These are phyloP conservation scores for Laguncularia racemosa DNA, from an alignment of 345 rosid species.

Conservation along the genomic window DNA sequence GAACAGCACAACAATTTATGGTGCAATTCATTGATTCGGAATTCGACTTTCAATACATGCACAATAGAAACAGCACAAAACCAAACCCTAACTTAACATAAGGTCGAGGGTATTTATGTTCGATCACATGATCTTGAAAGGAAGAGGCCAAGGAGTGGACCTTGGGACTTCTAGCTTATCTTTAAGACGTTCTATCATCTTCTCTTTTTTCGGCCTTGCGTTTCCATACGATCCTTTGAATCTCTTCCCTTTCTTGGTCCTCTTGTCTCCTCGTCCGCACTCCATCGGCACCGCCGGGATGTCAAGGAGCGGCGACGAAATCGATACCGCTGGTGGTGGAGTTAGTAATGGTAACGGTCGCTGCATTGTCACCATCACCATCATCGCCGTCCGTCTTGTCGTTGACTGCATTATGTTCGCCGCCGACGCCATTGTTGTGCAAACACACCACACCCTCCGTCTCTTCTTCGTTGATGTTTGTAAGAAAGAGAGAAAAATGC, in stretches of 20 bases:
- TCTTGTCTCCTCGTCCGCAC: slow-evolving; percentile 93
- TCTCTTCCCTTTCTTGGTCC: slow-evolving; percentile 87
- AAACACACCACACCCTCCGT: neutral
- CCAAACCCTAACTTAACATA: neutral
- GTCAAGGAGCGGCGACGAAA: too few relatives aligned
- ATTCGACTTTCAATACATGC: too few relatives aligned
- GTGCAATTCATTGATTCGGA: too few relatives aligned
- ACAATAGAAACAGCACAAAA: neutral
- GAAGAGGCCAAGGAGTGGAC: slow-evolving; percentile 99
- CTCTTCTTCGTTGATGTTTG: neutral
- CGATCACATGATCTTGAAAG: slow-evolving; percentile 83
- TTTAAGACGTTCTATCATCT: slow-evolving; percentile 83
- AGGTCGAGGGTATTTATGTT: neutral
- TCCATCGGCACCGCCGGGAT: slow-evolving; percentile 26
- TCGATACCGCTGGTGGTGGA: too few relatives aligned
- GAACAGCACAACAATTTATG: too few relatives aligned
- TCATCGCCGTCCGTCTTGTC: slow-evolving; percentile 17
- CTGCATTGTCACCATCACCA: slow-evolving; percentile 29
- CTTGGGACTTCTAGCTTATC: slow-evolving; percentile 90
- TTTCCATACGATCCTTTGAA: slow-evolving; percentile 89
- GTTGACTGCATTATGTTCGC: slow-evolving; percentile 32
- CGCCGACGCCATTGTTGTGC: neutral
- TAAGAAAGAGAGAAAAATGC: too few relatives aligned
- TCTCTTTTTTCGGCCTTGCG: slow-evolving; percentile 82
- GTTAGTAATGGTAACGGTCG: slow-evolving; percentile 3